Conservation (phyloP, 179 eudicot species). For the Drosera spatulata region DNA sequence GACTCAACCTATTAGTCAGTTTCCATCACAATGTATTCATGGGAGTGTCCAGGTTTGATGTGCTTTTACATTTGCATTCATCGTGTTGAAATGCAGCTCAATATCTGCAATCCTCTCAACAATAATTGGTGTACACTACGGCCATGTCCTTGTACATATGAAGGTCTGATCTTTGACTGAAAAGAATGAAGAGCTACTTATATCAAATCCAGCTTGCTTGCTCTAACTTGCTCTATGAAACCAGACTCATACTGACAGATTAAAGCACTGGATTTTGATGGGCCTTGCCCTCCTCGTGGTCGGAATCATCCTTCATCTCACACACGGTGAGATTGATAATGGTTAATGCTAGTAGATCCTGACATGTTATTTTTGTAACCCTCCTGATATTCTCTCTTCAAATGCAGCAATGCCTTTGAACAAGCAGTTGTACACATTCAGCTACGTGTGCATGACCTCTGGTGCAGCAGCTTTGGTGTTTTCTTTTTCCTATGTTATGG, state of each 20-base stretch:
- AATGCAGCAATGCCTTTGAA: conserved; percentile 74
- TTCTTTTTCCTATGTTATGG: conserved; percentile 55
- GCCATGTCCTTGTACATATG: conserved; percentile 72
- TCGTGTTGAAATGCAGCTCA: conserved; percentile 41
- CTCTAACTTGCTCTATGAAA: conserved; percentile 5
- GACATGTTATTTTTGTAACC: background rate
- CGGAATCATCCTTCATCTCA: conserved; percentile 67
- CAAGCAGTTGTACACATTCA: conserved; percentile 78
- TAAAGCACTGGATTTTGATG: conserved; percentile 55
- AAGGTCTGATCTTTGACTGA: conserved; percentile 30
- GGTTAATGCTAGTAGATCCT: background rate
- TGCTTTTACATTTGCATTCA: background rate
- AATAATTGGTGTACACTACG: conserved; percentile 69
- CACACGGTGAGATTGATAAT: conserved; percentile 37
- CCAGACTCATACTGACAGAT: conserved; percentile 62
- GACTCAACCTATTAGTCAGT: too few relatives aligned
- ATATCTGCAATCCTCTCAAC: conserved; percentile 81
- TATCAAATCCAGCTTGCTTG: background rate
- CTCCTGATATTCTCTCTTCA: background rate
- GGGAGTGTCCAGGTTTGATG: too few relatives aligned
- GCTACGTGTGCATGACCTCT: conserved; percentile 78
- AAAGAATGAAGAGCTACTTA: conserved; percentile 1
- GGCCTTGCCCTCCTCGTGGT: conserved; percentile 46
- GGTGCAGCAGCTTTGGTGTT: conserved; percentile 83
- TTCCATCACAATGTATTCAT: too few relatives aligned